Conservation (phyloP, 257 asterid species). For the Mentha longifolia region DNA sequence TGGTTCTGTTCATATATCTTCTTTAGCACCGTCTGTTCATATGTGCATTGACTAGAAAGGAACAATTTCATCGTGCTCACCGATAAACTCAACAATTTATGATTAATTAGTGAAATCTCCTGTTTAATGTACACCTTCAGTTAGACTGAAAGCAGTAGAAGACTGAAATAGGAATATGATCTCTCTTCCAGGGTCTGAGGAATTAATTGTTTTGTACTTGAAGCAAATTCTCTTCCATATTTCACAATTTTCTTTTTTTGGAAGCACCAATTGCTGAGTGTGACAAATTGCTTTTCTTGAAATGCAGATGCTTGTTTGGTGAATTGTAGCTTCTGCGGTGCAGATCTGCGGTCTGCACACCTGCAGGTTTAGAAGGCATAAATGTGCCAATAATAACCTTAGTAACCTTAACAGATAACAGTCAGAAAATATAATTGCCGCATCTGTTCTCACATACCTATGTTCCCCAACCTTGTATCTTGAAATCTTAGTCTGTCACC, state of each 20-base stretch:
- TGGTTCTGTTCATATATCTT: constrained; percentile 7
- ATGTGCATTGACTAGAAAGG: constrained; percentile 14
- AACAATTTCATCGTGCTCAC: constrained; percentile 11
- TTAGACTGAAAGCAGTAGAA: constrained; percentile 1
- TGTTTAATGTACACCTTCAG: not conserved
- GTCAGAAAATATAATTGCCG: constrained; percentile 20
- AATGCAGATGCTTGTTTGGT: constrained; percentile 88
- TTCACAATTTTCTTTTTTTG: constrained; percentile 18
- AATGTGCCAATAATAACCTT: constrained; percentile 12
- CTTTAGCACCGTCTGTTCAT: too few species aligned
- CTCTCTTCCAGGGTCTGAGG: constrained; percentile 5
- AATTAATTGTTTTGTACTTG: constrained; percentile 3
- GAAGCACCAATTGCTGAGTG: constrained; percentile 21
- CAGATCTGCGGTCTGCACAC: constrained; percentile 93
- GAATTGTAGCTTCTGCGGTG: constrained; percentile 90
- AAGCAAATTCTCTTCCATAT: too few species aligned
- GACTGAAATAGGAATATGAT: constrained; percentile 11
- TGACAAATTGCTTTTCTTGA: constrained; percentile 28
- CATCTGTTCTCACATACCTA: constrained; percentile 21
- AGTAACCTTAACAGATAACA: not conserved
- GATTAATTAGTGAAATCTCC: constrained; percentile 9
- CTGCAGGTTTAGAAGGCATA: constrained; percentile 79
- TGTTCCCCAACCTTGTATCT: constrained; percentile 10
- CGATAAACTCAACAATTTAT: not conserved
- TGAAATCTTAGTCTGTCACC: constrained; percentile 11